phyloP scores from a whole-genome alignment of 768 basidiomycete species.

The Lactarius deliciosus region DNA sequence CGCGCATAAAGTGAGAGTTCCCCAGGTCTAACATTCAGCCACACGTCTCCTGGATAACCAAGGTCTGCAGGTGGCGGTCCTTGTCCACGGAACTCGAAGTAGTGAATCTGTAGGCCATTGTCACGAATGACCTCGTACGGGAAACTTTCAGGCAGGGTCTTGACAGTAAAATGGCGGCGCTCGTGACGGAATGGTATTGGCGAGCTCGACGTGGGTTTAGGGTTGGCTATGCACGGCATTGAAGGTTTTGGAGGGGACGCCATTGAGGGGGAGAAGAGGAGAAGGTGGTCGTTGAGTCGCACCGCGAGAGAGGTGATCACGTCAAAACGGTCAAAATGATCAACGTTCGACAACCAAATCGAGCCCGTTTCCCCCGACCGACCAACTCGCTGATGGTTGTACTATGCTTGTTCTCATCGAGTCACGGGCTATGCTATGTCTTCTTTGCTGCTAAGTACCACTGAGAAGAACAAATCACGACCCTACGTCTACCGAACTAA shows the following conservation, averaged over 20 bases:
- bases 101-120: slow-evolving; percentile 32
- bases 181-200: slow-evolving; percentile 25
- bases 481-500: background rate
- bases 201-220: slow-evolving; percentile 29
- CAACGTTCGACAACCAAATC: slow-evolving; percentile 1
- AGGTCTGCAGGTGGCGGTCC: slow-evolving; percentile 33
- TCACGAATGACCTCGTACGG: slow-evolving; percentile 29
- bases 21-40: slow-evolving; percentile 30
- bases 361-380: background rate
- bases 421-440: background rate
- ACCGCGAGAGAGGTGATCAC: slow-evolving; percentile 1
- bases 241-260: slow-evolving; percentile 23
- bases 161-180: slow-evolving; percentile 31
- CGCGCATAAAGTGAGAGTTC: slow-evolving; percentile 29
- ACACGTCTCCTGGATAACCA: slow-evolving; percentile 33
- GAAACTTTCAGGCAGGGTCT: slow-evolving; percentile 28
- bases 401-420: background rate
- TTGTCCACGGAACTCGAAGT: slow-evolving; percentile 34
- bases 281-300: slow-evolving; percentile 4
- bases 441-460: background rate
- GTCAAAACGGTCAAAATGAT: slow-evolving; percentile 1
- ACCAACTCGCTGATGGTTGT: background rate
- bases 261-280: slow-evolving; percentile 11
- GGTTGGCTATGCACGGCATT: slow-evolving; percentile 29
- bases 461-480: background rate